Percentiles rank a stretch among this genome's conserved stretches.
These are phyloP conservation scores for Lachnellula hyalina DNA, from an alignment of 2,329 filamentous ascomycete species.

Conservation along the genomic window DNA sequence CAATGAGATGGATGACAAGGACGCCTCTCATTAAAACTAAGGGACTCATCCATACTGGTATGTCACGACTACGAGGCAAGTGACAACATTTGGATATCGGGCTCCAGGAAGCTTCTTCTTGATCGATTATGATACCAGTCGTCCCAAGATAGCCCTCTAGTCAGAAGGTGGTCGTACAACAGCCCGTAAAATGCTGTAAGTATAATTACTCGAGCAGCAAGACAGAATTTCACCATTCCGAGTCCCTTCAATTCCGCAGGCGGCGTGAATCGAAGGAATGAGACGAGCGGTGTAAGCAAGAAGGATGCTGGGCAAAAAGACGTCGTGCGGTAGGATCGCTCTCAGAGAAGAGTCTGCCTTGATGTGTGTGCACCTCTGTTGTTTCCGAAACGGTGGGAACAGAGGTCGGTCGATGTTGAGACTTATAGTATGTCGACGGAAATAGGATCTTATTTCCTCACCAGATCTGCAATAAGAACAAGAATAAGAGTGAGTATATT, in stretches of 20 bases:
- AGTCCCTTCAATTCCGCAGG: not conserved
- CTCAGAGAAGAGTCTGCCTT: not conserved
- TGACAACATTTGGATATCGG: not conserved
- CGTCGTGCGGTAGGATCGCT: not conserved
- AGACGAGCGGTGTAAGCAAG: not conserved
- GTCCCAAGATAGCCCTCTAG: not conserved
- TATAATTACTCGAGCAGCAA: not conserved
- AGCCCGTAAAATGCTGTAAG: not conserved
- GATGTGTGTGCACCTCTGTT: not conserved
- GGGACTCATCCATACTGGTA: not conserved
- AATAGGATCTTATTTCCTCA: conserved; percentile 3
- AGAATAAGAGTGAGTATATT: conserved; percentile 1
- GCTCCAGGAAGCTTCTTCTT: not conserved
- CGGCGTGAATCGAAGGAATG: not conserved
- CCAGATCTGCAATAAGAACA: not conserved
- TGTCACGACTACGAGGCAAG: not conserved
- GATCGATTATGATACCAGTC: not conserved
- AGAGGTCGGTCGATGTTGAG: conserved; percentile 5
- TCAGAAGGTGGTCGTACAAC: not conserved
- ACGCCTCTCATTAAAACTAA: conserved; percentile 16
- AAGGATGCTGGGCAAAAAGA: not conserved
- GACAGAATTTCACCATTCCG: not conserved
- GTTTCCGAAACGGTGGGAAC: not conserved
- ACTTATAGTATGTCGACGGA: not conserved
- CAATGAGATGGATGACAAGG: conserved; percentile 12